Percentiles rank a stretch among this genome's conserved stretches.
These are phyloP conservation scores for Sechiopsis laciniata DNA, from an alignment of 306 rosid species.

Conservation along the genomic window DNA sequence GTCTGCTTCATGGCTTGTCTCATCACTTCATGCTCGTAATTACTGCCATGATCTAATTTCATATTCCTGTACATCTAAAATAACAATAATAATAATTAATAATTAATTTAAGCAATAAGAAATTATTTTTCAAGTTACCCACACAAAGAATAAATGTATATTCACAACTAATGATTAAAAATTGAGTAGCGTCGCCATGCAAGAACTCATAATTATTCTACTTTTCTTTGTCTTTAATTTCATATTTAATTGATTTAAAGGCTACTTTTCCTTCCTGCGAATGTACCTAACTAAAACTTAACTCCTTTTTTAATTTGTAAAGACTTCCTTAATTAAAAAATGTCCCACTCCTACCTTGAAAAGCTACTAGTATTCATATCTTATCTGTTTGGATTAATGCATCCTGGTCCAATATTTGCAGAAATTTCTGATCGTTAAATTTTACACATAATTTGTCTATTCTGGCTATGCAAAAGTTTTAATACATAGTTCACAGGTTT, in stretches of 20 bases:
- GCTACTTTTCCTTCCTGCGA: neutral
- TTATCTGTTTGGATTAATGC: slow-evolving; percentile 12
- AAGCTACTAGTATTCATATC: neutral
- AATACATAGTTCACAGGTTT: too few species aligned
- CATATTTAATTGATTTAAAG: slow-evolving; percentile 9
- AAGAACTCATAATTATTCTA: slow-evolving; percentile 19
- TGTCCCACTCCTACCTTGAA: neutral
- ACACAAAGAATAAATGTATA: neutral
- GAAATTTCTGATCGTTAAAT: too few species aligned
- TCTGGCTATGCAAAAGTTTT: too few species aligned
- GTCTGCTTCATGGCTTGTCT: neutral
- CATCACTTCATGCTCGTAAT: neutral
- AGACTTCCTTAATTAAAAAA: neutral
- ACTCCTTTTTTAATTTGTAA: neutral
- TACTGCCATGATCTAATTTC: neutral
- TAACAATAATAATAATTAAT: neutral
- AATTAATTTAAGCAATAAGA: neutral
- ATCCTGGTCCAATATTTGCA: neutral
- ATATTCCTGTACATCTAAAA: slow-evolving; percentile 17
- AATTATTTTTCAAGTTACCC: neutral
- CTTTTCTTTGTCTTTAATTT: slow-evolving; percentile 14
- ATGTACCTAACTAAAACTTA: slow-evolving; percentile 14
- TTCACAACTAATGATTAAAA: neutral
- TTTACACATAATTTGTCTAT: too few species aligned
- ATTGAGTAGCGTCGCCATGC: slow-evolving; percentile 16